These are phyloP conservation scores for Leptographium procerum DNA, from an alignment of 2,329 filamentous ascomycete genomes.

Conservation along the genomic window DNA sequence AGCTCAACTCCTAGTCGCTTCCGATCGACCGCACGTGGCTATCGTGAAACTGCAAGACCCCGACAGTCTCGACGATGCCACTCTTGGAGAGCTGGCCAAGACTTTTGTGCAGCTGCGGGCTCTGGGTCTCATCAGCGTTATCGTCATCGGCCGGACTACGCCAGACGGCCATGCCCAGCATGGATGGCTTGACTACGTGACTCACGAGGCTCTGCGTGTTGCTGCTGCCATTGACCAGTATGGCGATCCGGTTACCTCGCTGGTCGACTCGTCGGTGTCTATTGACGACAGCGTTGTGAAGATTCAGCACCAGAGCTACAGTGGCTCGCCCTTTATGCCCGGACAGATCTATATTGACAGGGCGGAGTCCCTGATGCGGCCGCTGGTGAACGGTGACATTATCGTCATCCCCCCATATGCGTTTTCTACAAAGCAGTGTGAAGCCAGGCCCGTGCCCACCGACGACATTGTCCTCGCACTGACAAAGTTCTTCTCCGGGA, in stretches of 20 bases:
- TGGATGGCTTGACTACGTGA: conserved; percentile 25
- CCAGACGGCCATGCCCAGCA: conserved; percentile 26
- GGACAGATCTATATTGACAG: conserved; percentile 28
- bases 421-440: conserved; percentile 27
- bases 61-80: conserved; percentile 56
- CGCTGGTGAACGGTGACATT: conserved; percentile 57
- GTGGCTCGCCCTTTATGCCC: conserved; percentile 22
- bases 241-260: conserved; percentile 54
- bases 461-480: conserved; percentile 64
- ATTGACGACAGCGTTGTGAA: conserved; percentile 13
- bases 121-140: conserved; percentile 69
- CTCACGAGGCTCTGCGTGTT: conserved; percentile 60
- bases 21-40: conserved; percentile 56
- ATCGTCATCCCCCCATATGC: conserved; percentile 52
- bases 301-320: background rate
- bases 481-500: conserved; percentile 61
- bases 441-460: conserved; percentile 28
- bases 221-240: conserved; percentile 63
- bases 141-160: conserved; percentile 58
- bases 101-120: conserved; percentile 75
- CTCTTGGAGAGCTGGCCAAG: conserved; percentile 63
- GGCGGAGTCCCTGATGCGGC: conserved; percentile 47
- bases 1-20: conserved; percentile 14
- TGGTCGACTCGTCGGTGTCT: conserved; percentile 48
- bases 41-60: conserved; percentile 74